Base-by-base conservation (phyloP, 768 basidiomycete genomes). In the Porphyrellus cyaneotinctus region DNA sequence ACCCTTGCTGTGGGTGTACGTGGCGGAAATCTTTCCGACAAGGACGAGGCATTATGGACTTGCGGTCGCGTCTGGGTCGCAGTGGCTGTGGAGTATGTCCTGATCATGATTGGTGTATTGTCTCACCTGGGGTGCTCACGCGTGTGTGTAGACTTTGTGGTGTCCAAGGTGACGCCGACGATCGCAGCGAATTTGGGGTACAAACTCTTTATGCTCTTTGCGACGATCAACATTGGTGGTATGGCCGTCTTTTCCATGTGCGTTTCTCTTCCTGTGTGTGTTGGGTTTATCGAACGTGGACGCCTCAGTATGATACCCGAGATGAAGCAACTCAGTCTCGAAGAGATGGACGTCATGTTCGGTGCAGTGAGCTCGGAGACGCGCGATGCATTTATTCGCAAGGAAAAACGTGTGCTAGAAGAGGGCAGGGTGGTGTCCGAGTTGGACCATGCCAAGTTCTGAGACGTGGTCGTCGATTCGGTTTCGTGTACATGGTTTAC, bases 11-110 rank as follows among this genome's bases (percentile, higher is more conserved):
- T 78, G 71, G 74, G 80, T 88, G 20, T 87, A 85, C 58, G 86
- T 85, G 38, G 75, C 88, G 6, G 91, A 94, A 65, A 91, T 94
- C 59, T 93, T 93, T 79, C 86, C 87, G 8, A 93, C 88, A 14
- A 74, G 89, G 38, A 91, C 90, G 15, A 75, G 91, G 51, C 86
- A 90, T 60, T 91, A 86, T 60, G 91, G 91, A 33, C 72, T 93
- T 20, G 79, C 88, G 0, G 70, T 82, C 6, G 91, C 85, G 0
- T 85, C 85, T 52, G 82, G 83, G 15, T 82, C 87, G 3, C 91
- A 93, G 51, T 92, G 90, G 90, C 69, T 93, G 10, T 91, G 79
- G 78, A 90, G 85, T 86, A 59, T 49, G 81, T 76, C n/a, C n/a
- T n/a, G n/a, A n/a, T n/a, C n/a, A n/a, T n/a, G n/a, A n/a, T n/a